Percentiles rank a stretch among this genome's conserved stretches.
These are phyloP conservation scores for Exophiala aquamarina DNA, from an alignment of 2,329 filamentous ascomycete genomes.

Conservation along the genomic window DNA sequence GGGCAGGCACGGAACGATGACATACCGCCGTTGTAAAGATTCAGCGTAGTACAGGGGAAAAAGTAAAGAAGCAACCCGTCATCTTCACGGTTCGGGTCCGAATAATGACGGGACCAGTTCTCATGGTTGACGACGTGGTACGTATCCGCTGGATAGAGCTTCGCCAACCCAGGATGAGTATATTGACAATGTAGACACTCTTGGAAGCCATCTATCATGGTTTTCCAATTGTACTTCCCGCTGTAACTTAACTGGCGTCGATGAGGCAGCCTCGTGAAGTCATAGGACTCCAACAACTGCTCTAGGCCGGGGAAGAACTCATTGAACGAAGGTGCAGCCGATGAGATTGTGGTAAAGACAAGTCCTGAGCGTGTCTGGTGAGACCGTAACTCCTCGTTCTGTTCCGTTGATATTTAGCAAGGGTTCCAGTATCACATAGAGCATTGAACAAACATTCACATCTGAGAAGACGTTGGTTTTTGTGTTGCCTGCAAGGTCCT, in stretches of 20 bases:
- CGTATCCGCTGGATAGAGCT: slow-evolving; percentile 35
- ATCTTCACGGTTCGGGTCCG: slow-evolving; percentile 51
- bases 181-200: slow-evolving; percentile 60
- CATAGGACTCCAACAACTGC: slow-evolving; percentile 46
- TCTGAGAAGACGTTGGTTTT: too few species aligned
- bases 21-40: slow-evolving; percentile 59
- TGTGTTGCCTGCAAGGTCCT: too few species aligned
- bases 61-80: slow-evolving; percentile 59
- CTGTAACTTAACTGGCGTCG: slow-evolving; percentile 37
- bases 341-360: slow-evolving; percentile 51
- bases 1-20: slow-evolving; percentile 56
- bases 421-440: too few species aligned
- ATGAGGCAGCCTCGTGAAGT: slow-evolving; percentile 54
- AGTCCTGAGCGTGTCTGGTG: slow-evolving; percentile 52
- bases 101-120: slow-evolving; percentile 57
- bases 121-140: slow-evolving; percentile 54
- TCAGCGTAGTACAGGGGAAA: slow-evolving; percentile 56
- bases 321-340: slow-evolving; percentile 48
- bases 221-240: slow-evolving; percentile 60
- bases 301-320: slow-evolving; percentile 56
- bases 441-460: too few species aligned
- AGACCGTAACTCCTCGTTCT: slow-evolving; percentile 34
- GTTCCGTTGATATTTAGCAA: too few species aligned
- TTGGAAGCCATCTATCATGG: slow-evolving; percentile 59
- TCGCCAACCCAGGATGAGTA: slow-evolving; percentile 56